phyloP scores from a whole-genome alignment of 2,329 filamentous ascomycete species.

The Pseudocercospora fuligena region DNA sequence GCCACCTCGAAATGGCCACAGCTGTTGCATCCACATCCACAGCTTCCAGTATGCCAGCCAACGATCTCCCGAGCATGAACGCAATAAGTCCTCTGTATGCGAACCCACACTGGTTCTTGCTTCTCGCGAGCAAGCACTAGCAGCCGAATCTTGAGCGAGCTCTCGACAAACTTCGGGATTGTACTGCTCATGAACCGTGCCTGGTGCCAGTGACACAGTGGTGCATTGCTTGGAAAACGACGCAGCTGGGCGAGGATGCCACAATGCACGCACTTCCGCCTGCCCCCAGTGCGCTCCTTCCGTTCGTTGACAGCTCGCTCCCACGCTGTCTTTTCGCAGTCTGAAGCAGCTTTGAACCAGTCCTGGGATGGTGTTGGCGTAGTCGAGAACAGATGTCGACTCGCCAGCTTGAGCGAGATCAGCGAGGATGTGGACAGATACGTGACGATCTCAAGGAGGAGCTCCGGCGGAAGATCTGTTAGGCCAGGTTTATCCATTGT shows the following conservation, averaged over 20 bases:
- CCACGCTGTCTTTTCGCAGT: constrained; percentile 34
- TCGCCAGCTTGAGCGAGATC: constrained; percentile 46
- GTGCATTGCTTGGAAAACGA: constrained; percentile 26
- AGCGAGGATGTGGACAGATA: constrained; percentile 44
- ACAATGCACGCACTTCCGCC: constrained; percentile 35
- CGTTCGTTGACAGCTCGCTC: constrained; percentile 33
- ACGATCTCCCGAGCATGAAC: constrained; percentile 28
- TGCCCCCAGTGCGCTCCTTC: constrained; percentile 25
- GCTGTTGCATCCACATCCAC: constrained; percentile 28
- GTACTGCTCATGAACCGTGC: constrained; percentile 30
- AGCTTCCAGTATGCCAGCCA: constrained; percentile 25
- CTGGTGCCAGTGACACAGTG: constrained; percentile 32
- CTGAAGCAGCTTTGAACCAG: constrained; percentile 27
- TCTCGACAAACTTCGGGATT: constrained; percentile 25
- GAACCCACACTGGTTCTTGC: constrained; percentile 24
- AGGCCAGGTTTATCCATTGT: constrained; percentile 16
- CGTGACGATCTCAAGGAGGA: constrained; percentile 40
- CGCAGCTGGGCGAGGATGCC: constrained; percentile 21
- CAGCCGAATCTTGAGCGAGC: constrained; percentile 22
- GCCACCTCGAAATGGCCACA: constrained; percentile 29
- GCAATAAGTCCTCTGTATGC: constrained; percentile 27
- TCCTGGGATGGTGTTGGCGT: constrained; percentile 24
- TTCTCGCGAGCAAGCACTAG: constrained; percentile 15
- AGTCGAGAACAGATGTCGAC: constrained; percentile 38
- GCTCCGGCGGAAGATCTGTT: constrained; percentile 43